Conservation (phyloP, 305 asterid genomes). For the Petunia hybrid region DNA sequence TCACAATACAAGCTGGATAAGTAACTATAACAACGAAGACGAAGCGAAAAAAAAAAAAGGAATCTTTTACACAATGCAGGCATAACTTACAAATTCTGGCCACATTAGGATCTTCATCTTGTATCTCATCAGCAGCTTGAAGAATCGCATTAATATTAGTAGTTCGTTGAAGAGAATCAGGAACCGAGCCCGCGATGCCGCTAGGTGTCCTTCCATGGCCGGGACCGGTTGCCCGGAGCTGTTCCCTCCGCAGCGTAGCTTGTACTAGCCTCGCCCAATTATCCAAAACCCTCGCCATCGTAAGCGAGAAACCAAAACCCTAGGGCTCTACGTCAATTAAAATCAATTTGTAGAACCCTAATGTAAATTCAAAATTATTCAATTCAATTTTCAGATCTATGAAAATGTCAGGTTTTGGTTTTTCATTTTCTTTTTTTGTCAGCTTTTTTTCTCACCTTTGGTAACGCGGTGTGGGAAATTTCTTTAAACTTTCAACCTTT, state of each 20-base stretch:
- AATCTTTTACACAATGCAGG: neutral
- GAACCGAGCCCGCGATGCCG: slow-evolving; percentile 92
- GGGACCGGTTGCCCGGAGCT: slow-evolving; percentile 48
- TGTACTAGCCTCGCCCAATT: slow-evolving; percentile 88
- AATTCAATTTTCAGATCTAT: slow-evolving; percentile 18
- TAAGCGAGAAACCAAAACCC: slow-evolving; percentile 2
- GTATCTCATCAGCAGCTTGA: slow-evolving; percentile 96
- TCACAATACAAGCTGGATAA: neutral
- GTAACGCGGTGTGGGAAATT: slow-evolving; percentile 28
- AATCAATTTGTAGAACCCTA: slow-evolving; percentile 28
- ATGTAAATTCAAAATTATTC: neutral
- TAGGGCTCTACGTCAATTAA: slow-evolving; percentile 1
- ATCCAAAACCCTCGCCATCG: slow-evolving; percentile 72
- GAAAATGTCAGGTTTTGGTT: slow-evolving; percentile 1
- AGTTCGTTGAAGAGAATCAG: slow-evolving; percentile 85
- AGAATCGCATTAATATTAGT: slow-evolving; percentile 80
- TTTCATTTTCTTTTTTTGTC: neutral
- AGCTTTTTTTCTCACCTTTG: neutral
- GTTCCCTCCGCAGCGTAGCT: slow-evolving; percentile 72
- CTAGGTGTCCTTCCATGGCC: slow-evolving; percentile 74
- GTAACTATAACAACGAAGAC: neutral
- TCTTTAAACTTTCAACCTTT: neutral
- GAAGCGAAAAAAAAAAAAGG: neutral
- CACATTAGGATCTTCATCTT: slow-evolving; percentile 82
- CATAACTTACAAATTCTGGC: slow-evolving; percentile 79